Evolutionary conservation across 1,284 basidiomycete genomes (phyloP).

Genomic region (Pyrrhoderma lamaoense): DNA sequence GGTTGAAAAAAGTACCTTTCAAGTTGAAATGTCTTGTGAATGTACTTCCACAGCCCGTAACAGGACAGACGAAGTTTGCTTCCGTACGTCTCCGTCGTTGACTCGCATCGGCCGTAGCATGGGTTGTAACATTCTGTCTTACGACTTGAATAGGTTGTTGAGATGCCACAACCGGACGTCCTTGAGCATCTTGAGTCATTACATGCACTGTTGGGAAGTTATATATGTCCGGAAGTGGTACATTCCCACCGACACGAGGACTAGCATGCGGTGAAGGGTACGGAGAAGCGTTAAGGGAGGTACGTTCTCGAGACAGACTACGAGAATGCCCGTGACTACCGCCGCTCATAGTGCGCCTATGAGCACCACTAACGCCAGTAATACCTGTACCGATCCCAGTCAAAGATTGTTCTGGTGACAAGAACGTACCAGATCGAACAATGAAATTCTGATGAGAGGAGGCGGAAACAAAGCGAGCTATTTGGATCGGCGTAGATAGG

Average conservation of each 20-base stretch:
- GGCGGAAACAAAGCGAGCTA: constrained; percentile 34
- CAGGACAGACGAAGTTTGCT: constrained; percentile 66
- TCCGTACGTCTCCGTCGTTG: constrained; percentile 66
- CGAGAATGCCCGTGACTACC: constrained; percentile 31
- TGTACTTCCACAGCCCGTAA: constrained; percentile 73
- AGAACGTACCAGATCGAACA: constrained; percentile 23
- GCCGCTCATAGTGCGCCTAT: constrained; percentile 54
- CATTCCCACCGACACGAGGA: constrained; percentile 26
- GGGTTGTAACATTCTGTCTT: constrained; percentile 63
- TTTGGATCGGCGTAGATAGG: constrained; percentile 26
- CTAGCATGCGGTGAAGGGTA: constrained; percentile 55
- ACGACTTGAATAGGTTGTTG: constrained; percentile 27
- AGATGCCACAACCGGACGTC: constrained; percentile 18
- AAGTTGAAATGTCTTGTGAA: constrained; percentile 79
- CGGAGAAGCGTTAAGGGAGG: constrained; percentile 36
- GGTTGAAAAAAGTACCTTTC: constrained; percentile 45
- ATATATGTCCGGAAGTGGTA: constrained; percentile 21
- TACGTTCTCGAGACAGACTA: constrained; percentile 26
- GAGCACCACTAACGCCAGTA: constrained; percentile 18
- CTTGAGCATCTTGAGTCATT: constrained; percentile 20
- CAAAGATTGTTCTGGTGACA: constrained; percentile 6
- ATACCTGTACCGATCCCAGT: constrained; percentile 1
- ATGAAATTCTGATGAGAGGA: constrained; percentile 27
- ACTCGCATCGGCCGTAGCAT: constrained; percentile 66
- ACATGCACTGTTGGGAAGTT: constrained; percentile 20